Conservation (phyloP, 176 grass and related monocot genomes). For the Coix lacrymajobi region DNA sequence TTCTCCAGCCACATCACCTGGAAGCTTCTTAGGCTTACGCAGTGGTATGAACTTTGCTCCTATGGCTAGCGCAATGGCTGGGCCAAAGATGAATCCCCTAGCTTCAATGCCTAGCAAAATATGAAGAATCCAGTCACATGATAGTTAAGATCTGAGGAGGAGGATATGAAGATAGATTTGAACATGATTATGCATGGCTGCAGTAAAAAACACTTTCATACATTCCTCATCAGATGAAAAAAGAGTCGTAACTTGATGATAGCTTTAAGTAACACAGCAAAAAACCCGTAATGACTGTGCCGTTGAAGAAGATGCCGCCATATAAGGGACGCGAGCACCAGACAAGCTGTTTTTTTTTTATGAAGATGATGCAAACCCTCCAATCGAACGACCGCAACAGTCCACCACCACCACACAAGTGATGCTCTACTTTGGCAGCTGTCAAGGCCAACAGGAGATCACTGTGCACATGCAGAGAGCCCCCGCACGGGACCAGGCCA, state of each 20-base stretch:
- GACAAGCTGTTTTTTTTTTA: background rate
- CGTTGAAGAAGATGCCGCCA: background rate
- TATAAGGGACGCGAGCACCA: background rate
- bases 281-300: background rate
- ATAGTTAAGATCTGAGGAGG: background rate
- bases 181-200: background rate
- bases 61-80: slow-evolving; percentile 73
- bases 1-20: slow-evolving; percentile 37
- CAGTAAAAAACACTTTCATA: background rate
- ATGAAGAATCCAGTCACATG: background rate
- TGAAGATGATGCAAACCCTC: background rate
- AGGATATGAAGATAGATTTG: background rate
- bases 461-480: slow-evolving; percentile 7
- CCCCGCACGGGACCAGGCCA: background rate
- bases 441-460: background rate
- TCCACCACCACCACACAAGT: slow-evolving; percentile 9
- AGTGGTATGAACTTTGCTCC: slow-evolving; percentile 91
- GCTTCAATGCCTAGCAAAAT: slow-evolving; percentile 72
- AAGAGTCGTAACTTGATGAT: background rate
- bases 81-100: slow-evolving; percentile 91
- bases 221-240: background rate
- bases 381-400: background rate
- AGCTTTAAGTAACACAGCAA: background rate
- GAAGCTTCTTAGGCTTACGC: slow-evolving; percentile 90
- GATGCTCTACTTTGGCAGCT: background rate